Evolutionary conservation across 129 eudicot species (phyloP).

Genomic region (Saposhnikovia divaricata): DNA sequence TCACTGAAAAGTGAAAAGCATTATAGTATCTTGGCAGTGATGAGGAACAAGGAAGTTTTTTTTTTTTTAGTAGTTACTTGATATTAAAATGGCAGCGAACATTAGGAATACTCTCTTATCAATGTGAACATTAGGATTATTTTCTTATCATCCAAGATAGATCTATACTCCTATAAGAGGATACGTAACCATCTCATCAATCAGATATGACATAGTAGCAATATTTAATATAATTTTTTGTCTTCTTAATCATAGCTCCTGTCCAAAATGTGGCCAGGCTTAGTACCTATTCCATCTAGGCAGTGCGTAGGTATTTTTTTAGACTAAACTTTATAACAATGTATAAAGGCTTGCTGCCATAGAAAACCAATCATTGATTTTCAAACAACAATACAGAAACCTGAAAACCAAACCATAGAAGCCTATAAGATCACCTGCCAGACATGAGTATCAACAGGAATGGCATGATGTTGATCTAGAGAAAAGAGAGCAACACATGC

Average conservation of each 20-base stretch:
- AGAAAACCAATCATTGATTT: neutral
- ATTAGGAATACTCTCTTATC: neutral
- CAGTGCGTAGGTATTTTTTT: neutral
- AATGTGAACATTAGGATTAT: neutral
- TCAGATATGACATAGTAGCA: neutral
- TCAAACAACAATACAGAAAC: neutral
- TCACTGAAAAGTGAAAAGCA: too few species aligned
- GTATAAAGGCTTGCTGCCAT: neutral
- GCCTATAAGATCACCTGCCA: conserved; percentile 61
- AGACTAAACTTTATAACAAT: neutral
- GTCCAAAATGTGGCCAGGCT: neutral
- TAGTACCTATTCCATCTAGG: neutral
- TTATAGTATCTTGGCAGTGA: too few species aligned
- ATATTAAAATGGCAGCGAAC: neutral
- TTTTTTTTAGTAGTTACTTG: too few species aligned
- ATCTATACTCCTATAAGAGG: neutral
- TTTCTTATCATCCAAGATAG: neutral
- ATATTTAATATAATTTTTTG: neutral
- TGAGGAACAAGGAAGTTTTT: too few species aligned
- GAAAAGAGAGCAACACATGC: conserved; percentile 94
- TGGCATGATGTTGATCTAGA: conserved; percentile 90
- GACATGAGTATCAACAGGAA: conserved; percentile 98
- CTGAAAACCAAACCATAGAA: neutral
- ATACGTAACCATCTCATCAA: neutral
- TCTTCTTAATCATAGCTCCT: neutral